Percentiles rank a stretch among this genome's conserved stretches.
These are phyloP conservation scores for Cucumis cinereus DNA, from an alignment of 306 rosid genomes.

Conservation along the genomic window DNA sequence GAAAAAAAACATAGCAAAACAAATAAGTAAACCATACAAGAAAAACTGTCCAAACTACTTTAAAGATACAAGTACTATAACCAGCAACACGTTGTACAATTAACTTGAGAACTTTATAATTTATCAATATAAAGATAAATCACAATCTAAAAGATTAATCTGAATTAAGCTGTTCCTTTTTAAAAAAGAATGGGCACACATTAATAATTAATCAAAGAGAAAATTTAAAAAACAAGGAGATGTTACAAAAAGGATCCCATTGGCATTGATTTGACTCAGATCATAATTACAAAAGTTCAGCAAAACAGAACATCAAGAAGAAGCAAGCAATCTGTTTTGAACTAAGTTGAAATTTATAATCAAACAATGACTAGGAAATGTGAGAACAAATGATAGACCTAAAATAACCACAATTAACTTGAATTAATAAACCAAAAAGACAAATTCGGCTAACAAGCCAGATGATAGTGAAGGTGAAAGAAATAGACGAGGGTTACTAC, in stretches of 20 bases:
- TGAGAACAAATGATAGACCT: background rate
- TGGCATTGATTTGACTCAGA: background rate
- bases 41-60: background rate
- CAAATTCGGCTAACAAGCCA: background rate
- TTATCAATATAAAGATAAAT: background rate
- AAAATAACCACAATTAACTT: background rate
- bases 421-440: background rate
- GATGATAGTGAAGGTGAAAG: background rate
- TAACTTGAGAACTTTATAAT: background rate
- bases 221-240: background rate
- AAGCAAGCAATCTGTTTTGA: background rate
- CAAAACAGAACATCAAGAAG: background rate
- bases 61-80: background rate
- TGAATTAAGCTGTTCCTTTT: too few relatives aligned
- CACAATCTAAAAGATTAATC: background rate
- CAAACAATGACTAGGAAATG: background rate
- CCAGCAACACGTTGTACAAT: background rate
- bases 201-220: background rate
- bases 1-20: constrained; percentile 5
- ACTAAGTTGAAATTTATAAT: background rate
- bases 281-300: background rate
- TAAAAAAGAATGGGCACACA: too few relatives aligned
- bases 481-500: background rate
- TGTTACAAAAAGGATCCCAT: background rate
- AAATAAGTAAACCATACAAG: background rate